Base-by-base conservation (phyloP, 805 yeast genomes). In the Sugiyamaella mastotermitis region DNA sequence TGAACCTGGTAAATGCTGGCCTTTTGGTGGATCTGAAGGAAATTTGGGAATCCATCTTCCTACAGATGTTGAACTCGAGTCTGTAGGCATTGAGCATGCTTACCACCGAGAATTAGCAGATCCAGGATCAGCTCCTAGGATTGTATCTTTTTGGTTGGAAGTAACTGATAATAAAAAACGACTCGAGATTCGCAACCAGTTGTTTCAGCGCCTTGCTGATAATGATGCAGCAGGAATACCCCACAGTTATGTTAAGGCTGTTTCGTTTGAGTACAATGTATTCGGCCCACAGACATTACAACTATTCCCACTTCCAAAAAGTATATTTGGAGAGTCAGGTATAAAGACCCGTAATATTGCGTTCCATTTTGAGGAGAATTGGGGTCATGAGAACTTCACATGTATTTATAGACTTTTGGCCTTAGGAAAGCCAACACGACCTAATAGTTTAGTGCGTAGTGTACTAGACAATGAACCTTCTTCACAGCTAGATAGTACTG, bases 1-100 rank as follows among this genome's bases (percentile, higher is more conserved):
- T 6, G 38, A 47, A n/a, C 38, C 43, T 4, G 62, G 59, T 2
- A 41, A 40, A 19, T 59, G 64, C 46, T 59, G 64, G 64, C 56
- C 62, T 15, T 54, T 59, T 35, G 37, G 45, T 5, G 64, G 64
- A 2, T 29, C 38, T 7, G 18, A 34, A 7, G 64, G 63, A 10
- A 37, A 26, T 3, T 41, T 59, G 16, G 61, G 53, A 1, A 41
- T 59, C 21, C 29, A 35, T 11, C 41, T 59, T 19, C 48, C 58
- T 0, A 42, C 45, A 13, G 37, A 40, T n/a, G 44, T 52, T 8
- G 30, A 32, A 21, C 35, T 53, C 3, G 46, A 51, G 3, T 50
- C 50, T 6, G 35, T 59, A 19, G 49, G 53, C 2, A 29, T 59
- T 5, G 50, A 48, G 16, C 62, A 59, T 40, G 45, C 50, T 4